Evolutionary conservation across 208 protist genomes (phyloP), one percentile per base, ranked within the genome.

Genomic region (Blechomonas ayalai): DNA sequence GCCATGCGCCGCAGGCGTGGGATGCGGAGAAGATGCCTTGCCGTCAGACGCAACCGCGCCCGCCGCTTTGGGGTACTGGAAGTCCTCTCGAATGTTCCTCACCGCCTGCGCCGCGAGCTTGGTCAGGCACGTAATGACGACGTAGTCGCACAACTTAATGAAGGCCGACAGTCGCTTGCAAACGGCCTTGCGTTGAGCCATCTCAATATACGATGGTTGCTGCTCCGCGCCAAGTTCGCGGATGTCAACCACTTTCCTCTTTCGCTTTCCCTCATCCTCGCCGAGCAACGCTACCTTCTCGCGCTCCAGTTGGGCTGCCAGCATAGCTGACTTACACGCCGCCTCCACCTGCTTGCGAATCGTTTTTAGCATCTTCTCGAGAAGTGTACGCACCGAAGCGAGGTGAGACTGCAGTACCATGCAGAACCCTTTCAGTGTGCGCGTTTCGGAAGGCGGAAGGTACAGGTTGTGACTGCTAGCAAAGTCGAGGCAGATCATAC

Each of bases 61-160:
- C 2, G 24, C 38, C 28, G 72, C 66, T 24, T 52, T 65, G 1
- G 86, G 76, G 55, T 79, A 82, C 39, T 69, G 68, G 39, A 90
- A 56, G 45, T 90, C 82, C 10, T 65, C 34, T 16, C 75, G 66
- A 20, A 95, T 56, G 49, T 82, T 77, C 34, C 69, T 49, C 1
- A 96, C 59, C n/a, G 86, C 77, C 43, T 86, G 86, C 29, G 78
- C 58, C 3, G 82, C 78, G 16, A 97, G 73, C 16, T 53, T 47
- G 2, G 88, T 93, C 13, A 98, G 46, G 46, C 84, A 89, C 59
- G 90, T 73, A 36, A 96, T 83, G 43, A 97, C 71, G 27, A 97
- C 73, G 70, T 96, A 97, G 67, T 98, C 95, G 48, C 82, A 92
- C 27, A 98, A 72, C 33, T 79, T 71, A 44, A 98, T 97, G 61